phyloP scores from a whole-genome alignment of 805 yeast genomes.

The Lipomyces kockii region DNA sequence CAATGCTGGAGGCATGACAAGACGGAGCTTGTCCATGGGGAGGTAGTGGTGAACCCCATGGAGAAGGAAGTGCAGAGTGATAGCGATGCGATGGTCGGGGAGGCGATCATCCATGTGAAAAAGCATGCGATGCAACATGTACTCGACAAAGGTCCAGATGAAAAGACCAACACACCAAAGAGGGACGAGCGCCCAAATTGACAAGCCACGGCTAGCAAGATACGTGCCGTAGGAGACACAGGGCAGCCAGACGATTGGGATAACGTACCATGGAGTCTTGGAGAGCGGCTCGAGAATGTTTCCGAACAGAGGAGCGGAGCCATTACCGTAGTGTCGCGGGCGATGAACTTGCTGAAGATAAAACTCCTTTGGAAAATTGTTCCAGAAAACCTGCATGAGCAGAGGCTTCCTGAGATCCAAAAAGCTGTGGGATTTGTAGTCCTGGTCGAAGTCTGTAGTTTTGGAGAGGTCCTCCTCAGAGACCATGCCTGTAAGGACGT shows the following conservation, averaged over 20 bases:
- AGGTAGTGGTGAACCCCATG: conserved; percentile 97
- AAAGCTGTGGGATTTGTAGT: conserved; percentile 77
- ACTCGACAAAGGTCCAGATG: conserved; percentile 93
- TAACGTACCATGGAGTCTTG: conserved; percentile 92
- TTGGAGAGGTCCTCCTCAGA: conserved; percentile 72
- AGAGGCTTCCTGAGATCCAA: conserved; percentile 84
- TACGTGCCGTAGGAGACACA: conserved; percentile 66
- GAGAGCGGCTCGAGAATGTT: conserved; percentile 91
- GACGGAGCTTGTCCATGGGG: conserved; percentile 93
- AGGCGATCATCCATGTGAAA: conserved; percentile 89
- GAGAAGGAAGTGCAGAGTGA: conserved; percentile 82
- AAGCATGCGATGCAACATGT: conserved; percentile 82
- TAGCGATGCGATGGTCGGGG: conserved; percentile 77
- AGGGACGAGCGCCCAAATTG: conserved; percentile 52
- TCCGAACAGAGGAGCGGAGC: conserved; percentile 95
- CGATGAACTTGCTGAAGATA: conserved; percentile 96
- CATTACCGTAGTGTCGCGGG: conserved; percentile 97
- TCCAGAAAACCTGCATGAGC: conserved; percentile 74
- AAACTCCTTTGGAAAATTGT: conserved; percentile 81
- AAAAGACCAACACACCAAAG: conserved; percentile 81
- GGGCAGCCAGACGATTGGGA: conserved; percentile 88
- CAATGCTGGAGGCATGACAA: conserved; percentile 96
- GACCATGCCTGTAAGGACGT: conserved; percentile 57
- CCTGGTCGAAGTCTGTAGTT: conserved; percentile 76
- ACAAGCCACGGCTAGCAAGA: conserved; percentile 60